These are phyloP conservation scores for Fusarium hainanense DNA, from an alignment of 2,329 filamentous ascomycete genomes.

Conservation along the genomic window DNA sequence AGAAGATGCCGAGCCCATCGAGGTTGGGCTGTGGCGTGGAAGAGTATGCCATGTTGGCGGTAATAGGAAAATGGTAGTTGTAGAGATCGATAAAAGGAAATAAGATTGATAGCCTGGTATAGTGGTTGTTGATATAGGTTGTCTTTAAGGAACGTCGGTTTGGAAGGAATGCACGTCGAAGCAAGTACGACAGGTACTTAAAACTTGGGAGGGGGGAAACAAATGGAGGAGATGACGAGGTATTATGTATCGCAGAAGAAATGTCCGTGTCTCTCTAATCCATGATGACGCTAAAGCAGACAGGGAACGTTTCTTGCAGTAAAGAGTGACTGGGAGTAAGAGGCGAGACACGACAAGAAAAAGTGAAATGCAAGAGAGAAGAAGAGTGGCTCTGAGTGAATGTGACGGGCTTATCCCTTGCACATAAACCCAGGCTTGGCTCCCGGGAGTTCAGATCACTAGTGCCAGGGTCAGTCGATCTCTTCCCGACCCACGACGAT, in stretches of 20 bases:
- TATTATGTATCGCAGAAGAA: constrained; percentile 28
- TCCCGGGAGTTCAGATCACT: constrained; percentile 23
- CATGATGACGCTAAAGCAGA: constrained; percentile 4
- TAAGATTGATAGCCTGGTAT: not conserved
- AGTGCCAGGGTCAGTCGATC: constrained; percentile 8
- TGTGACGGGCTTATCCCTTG: constrained; percentile 21
- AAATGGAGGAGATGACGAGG: constrained; percentile 22
- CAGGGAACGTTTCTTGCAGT: constrained; percentile 17
- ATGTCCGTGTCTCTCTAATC: not conserved
- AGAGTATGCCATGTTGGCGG: constrained; percentile 32
- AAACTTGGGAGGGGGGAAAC: not conserved
- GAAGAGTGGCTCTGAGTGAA: not conserved
- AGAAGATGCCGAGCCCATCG: constrained; percentile 57
- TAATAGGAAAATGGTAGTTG: not conserved
- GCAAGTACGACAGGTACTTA: not conserved
- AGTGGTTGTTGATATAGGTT: not conserved
- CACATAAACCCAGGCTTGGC: constrained; percentile 10
- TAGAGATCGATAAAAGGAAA: not conserved
- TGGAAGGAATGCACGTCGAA: constrained; percentile 36
- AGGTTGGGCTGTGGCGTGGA: constrained; percentile 48
- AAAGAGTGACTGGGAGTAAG: not conserved
- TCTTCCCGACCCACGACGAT: constrained; percentile 35
- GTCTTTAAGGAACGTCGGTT: constrained; percentile 38
- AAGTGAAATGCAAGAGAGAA: not conserved
- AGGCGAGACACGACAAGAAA: not conserved